These are phyloP conservation scores for Pichia terricola DNA, from an alignment of 1,139 yeast species.

Conservation along the genomic window DNA sequence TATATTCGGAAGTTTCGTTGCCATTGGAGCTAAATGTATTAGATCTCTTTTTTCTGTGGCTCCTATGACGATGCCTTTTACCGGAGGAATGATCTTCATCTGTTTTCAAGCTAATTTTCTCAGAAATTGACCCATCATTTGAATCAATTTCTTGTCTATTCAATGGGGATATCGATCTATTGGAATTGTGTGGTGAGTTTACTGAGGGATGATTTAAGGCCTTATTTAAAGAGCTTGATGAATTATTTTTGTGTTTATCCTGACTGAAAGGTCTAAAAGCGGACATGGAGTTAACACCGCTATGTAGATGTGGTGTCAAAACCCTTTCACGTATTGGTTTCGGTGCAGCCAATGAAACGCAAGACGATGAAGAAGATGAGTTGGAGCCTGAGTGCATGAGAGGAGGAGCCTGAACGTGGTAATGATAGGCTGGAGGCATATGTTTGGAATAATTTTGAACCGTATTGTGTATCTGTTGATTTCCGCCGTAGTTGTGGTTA, in stretches of 20 bases:
- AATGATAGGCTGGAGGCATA: background rate
- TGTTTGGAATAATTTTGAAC: background rate
- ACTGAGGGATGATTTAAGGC: too few relatives aligned
- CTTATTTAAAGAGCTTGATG: background rate
- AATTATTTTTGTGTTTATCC: background rate
- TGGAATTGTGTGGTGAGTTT: background rate
- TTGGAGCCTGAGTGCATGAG: background rate
- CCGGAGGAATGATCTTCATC: too few relatives aligned
- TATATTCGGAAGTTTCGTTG: background rate
- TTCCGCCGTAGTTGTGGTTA: background rate
- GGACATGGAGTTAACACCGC: background rate
- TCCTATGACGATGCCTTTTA: too few relatives aligned
- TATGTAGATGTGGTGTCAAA: constrained; percentile 3
- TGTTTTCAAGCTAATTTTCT: too few relatives aligned
- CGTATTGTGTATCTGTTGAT: too few relatives aligned
- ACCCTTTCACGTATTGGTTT: constrained; percentile 3
- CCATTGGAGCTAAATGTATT: background rate
- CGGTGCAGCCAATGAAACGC: constrained; percentile 4
- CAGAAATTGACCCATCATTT: too few relatives aligned
- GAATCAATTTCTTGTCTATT: background rate
- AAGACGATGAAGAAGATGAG: constrained; percentile 2
- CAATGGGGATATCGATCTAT: constrained; percentile 9
- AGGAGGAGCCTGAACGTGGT: background rate
- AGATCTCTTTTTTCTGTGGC: background rate
- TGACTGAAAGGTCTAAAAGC: background rate